Conservation (phyloP, 306 rosid genomes). For the Cucurbita ficifolia region DNA sequence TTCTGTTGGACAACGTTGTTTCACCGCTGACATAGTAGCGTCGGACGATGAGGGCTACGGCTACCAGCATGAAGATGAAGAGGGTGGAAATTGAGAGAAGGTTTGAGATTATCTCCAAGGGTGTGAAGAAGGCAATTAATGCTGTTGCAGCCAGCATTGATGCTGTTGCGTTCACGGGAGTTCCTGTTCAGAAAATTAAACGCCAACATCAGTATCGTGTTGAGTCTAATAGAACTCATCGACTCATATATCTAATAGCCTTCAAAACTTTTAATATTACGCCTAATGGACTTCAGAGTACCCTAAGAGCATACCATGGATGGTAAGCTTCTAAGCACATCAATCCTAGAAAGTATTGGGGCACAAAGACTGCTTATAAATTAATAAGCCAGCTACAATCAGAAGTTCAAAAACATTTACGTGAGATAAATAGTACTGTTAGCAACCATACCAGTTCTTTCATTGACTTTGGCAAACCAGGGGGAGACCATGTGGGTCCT, state of each 20-base stretch:
- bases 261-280: too few species aligned
- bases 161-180: slow-evolving; percentile 61
- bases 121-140: slow-evolving; percentile 49
- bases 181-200: slow-evolving; percentile 4
- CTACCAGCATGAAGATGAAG: slow-evolving; percentile 65
- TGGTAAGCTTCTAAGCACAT: too few species aligned
- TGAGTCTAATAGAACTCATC: too few species aligned
- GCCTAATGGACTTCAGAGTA: too few species aligned
- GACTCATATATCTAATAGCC: too few species aligned
- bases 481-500: slow-evolving; percentile 87
- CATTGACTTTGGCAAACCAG: slow-evolving; percentile 54
- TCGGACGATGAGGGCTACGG: slow-evolving; percentile 49
- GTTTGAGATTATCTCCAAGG: slow-evolving; percentile 31
- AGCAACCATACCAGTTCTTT: slow-evolving; percentile 21
- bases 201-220: too few species aligned
- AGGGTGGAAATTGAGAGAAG: slow-evolving; percentile 69
- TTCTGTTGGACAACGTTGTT: slow-evolving; percentile 17
- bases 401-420: too few species aligned
- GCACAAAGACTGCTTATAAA: too few species aligned
- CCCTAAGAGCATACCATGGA: too few species aligned
- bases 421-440: not conserved
- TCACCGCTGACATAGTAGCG: slow-evolving; percentile 43
- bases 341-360: too few species aligned
- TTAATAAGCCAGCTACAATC: too few species aligned
- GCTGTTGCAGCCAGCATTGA: slow-evolving; percentile 48